Conservation (phyloP, 2,329 filamentous ascomycete genomes). For the Colletotrichum limetticola region DNA sequence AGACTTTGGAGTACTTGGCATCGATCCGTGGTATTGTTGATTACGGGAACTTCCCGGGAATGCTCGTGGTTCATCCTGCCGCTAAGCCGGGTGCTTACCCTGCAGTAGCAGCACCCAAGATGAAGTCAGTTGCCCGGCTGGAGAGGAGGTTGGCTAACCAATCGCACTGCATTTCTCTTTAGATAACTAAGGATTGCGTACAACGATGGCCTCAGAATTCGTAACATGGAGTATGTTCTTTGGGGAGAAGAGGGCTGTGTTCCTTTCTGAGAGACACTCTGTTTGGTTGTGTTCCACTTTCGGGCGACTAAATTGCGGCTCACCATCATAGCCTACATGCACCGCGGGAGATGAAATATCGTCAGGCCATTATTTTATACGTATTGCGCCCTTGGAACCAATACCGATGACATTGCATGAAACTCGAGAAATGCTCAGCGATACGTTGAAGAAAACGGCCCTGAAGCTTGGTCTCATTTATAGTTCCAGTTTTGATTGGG, state of each 20-base stretch:
- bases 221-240: not conserved
- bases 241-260: not conserved
- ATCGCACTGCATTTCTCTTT: not conserved
- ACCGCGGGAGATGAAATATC: not conserved
- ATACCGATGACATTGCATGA: not conserved
- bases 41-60: not conserved
- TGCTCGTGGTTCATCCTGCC: not conserved
- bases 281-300: not conserved
- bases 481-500: not conserved
- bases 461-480: not conserved
- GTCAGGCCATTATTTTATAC: not conserved
- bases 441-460: not conserved
- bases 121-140: not conserved
- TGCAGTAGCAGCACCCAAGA: not conserved
- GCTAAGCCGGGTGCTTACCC: not conserved
- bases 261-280: not conserved
- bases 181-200: not conserved
- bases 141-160: no score
- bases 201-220: not conserved
- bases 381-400: not conserved
- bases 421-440: not conserved
- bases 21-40: not conserved
- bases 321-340: not conserved
- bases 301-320: not conserved
- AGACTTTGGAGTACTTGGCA: not conserved